Percentiles rank a stretch among this genome's conserved stretches.
Evolutionary conservation across 2,329 filamentous ascomycete genomes (phyloP).

Genomic region (Fusarium coicis): DNA sequence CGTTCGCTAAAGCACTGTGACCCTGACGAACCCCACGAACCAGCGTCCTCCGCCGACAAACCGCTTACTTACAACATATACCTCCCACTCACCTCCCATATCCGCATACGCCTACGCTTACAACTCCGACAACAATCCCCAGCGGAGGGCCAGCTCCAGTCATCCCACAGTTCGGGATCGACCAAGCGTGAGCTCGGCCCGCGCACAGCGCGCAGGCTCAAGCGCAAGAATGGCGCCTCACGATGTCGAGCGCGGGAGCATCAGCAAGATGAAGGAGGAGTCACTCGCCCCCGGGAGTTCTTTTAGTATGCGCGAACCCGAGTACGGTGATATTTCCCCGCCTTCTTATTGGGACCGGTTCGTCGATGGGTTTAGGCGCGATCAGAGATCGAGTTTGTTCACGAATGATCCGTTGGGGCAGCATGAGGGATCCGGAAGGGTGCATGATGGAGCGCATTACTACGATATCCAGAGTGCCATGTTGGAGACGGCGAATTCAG

Average conservation of each 20-base stretch:
- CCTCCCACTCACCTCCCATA: conserved; percentile 24
- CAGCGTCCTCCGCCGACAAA: conserved; percentile 22
- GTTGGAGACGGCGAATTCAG: conserved; percentile 79
- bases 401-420: conserved; percentile 56
- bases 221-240: conserved; percentile 51
- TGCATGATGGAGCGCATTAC: conserved; percentile 58
- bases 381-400: conserved; percentile 62
- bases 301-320: conserved; percentile 62
- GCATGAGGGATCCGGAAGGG: conserved; percentile 43
- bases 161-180: conserved; percentile 27
- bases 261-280: conserved; percentile 67
- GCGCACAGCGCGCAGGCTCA: conserved; percentile 45
- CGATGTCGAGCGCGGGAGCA: conserved; percentile 66
- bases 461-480: conserved; percentile 69
- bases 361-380: conserved; percentile 72
- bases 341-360: conserved; percentile 56
- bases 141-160: conserved; percentile 33
- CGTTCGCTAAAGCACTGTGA: conserved; percentile 15
- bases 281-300: conserved; percentile 61
- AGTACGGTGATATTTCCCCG: conserved; percentile 53
- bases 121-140: conserved; percentile 10
- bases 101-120: conserved; percentile 9
- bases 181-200: conserved; percentile 37
- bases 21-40: conserved; percentile 32
- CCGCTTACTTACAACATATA: conserved; percentile 28